Conservation (phyloP, 176 grass and related monocot species). For the Carex littledalei region DNA sequence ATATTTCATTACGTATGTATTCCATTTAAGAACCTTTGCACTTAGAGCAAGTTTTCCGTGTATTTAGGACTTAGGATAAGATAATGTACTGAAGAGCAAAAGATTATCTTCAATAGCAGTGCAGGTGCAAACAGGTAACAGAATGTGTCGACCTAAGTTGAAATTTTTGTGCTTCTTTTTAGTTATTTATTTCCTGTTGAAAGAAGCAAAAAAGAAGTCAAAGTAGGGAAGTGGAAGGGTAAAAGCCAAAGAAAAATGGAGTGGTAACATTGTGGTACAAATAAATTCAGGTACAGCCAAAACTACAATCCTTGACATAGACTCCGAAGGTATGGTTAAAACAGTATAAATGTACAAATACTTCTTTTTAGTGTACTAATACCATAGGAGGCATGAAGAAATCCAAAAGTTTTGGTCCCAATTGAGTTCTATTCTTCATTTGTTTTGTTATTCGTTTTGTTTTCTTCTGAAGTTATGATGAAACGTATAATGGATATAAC, state of each 20-base stretch:
- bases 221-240: not conserved
- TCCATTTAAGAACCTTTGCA: not conserved
- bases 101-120: not conserved
- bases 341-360: not conserved
- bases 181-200: not conserved
- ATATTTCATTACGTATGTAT: not conserved
- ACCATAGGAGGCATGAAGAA: not conserved
- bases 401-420: not conserved
- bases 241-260: not conserved
- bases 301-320: not conserved
- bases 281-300: not conserved
- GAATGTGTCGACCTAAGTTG: not conserved
- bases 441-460: not conserved
- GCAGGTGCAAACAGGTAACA: not conserved
- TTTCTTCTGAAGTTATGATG: no score
- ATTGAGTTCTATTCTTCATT: not conserved
- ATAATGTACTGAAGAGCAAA: not conserved
- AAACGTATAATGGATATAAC: no score
- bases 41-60: not conserved
- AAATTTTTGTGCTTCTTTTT: not conserved
- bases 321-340: no score
- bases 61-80: not conserved
- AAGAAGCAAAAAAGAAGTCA: not conserved
- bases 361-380: not conserved
- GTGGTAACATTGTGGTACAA: not conserved